A percentile compares a stretch with the other conserved stretches of the same genome.
phyloP scores from a whole-genome alignment of 176 grass and related monocot genomes.

The Typha latifolia region DNA sequence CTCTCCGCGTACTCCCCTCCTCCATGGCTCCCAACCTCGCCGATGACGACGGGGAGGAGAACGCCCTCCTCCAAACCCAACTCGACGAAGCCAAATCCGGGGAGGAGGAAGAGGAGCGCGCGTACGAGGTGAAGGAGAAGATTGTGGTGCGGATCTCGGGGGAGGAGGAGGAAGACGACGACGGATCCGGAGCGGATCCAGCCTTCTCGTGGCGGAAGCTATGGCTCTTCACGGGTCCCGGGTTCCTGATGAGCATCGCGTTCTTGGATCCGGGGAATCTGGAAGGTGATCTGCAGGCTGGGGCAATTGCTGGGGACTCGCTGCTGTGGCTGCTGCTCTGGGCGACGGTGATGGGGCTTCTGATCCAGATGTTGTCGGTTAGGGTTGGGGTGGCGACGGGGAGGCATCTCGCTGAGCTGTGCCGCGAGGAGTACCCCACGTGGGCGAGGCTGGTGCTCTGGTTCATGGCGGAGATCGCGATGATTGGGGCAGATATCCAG shows the following conservation, averaged over 20 bases:
- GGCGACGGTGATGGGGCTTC: slow-evolving; percentile 86
- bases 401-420: slow-evolving; percentile 82
- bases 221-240: slow-evolving; percentile 85
- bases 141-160: slow-evolving; percentile 47
- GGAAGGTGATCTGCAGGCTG: slow-evolving; percentile 91
- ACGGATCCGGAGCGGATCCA: slow-evolving; percentile 3
- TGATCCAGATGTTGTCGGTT: slow-evolving; percentile 87
- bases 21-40: neutral
- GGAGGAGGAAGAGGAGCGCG: slow-evolving; percentile 46
- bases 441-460: slow-evolving; percentile 73
- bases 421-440: slow-evolving; percentile 86
- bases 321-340: slow-evolving; percentile 87
- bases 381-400: slow-evolving; percentile 81
- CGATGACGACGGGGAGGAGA: slow-evolving; percentile 25
- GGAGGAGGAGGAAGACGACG: slow-evolving; percentile 12
- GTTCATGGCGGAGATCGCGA: slow-evolving; percentile 91
- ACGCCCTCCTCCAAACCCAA: slow-evolving; percentile 35
- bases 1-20: too few relatives aligned
- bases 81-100: neutral
- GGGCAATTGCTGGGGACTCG: slow-evolving; percentile 74
- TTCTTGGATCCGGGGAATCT: slow-evolving; percentile 98
- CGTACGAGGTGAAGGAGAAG: slow-evolving; percentile 64
- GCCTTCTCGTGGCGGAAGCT: slow-evolving; percentile 95
- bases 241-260: slow-evolving; percentile 96
- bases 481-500: slow-evolving; percentile 91